Base-by-base conservation (phyloP, 768 basidiomycete species). In the Tricholoma saponaceum region DNA sequence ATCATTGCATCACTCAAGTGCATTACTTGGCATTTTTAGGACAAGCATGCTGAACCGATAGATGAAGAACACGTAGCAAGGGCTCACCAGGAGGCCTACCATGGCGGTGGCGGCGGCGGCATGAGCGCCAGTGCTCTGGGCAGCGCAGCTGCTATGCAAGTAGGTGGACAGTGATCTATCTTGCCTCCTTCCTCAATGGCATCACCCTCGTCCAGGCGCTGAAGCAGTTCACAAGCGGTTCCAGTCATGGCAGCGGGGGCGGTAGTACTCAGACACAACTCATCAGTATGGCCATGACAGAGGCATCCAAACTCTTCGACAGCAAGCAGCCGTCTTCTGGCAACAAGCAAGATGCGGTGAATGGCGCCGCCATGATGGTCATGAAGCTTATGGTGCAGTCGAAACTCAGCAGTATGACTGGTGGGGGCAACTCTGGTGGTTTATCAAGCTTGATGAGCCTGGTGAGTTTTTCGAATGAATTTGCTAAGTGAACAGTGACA, bases 261-360 rank as follows among this genome's bases (percentile, higher is more conserved):
- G 79, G 75, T 25, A 74, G 77, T 47, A 78, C 76, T 51, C 77
- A 81, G 68, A 83, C 83, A 39, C 70, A 95, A 69, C 74, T 95
- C 58, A 85, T 96, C 71, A 88, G 89, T 65, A 71, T 92, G 70
- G 93, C 94, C 4, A 92, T 96, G 91, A 83, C 83, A 0, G 87
- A 95, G 63, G 89, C 85, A 0, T 74, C 81, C 16, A 88, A 90
- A 67, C 72, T 92, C 51, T 89, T 94, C 62, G 90, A 92, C 64
- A 72, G 80, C 60, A 78, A 81, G 23, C 88, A 87, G 18, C 84
- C 84, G 7, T 79, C 82, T 3, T 79, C 82, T 10, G 85, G 87
- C 9, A 79, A 79, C 67, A 91, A 90, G 73, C 92, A 95, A 65
- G 90, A 93, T 64, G 86, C 86, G 8, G 84, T 95, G 66, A 91